Conservation (phyloP, 108 stramenopile genomes). For the Conticribra guillardii region DNA sequence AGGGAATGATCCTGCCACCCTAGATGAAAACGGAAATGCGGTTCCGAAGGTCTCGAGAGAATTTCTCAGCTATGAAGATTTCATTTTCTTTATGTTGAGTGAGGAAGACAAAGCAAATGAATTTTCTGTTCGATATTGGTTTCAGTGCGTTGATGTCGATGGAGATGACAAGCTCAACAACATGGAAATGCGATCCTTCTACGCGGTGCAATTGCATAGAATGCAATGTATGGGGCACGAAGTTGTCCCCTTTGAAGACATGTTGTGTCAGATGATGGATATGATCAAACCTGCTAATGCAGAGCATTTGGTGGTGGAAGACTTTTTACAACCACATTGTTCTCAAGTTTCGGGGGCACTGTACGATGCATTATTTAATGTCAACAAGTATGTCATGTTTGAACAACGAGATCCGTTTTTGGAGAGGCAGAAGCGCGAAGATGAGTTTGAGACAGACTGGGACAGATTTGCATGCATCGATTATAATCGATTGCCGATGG, state of each 20-base stretch:
- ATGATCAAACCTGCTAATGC: constrained; percentile 87
- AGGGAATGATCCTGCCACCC: constrained; percentile 29
- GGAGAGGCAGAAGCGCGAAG: constrained; percentile 90
- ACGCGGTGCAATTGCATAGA: constrained; percentile 89
- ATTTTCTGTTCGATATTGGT: constrained; percentile 95
- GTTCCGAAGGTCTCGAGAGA: constrained; percentile 53
- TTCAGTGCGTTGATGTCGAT: constrained; percentile 95
- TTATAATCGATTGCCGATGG: constrained; percentile 94
- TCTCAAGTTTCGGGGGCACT: constrained; percentile 92
- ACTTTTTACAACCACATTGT: constrained; percentile 91
- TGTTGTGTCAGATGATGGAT: constrained; percentile 99
- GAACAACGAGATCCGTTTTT: constrained; percentile 97
- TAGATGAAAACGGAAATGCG: constrained; percentile 42
- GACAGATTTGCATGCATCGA: constrained; percentile 96
- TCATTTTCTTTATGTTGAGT: constrained; percentile 97
- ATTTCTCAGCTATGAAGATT: constrained; percentile 94
- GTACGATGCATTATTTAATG: constrained; percentile 97
- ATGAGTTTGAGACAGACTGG: constrained; percentile 98
- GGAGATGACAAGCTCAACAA: constrained; percentile 94
- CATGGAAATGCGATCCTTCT: constrained; percentile 96
- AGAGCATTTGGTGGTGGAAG: constrained; percentile 73
- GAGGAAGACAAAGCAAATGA: constrained; percentile 98
- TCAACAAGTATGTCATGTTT: constrained; percentile 97
- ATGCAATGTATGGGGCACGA: constrained; percentile 99
- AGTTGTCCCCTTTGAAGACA: constrained; percentile 95